Conservation (phyloP, 345 rosid species). For the Noccaea caerulescens region DNA sequence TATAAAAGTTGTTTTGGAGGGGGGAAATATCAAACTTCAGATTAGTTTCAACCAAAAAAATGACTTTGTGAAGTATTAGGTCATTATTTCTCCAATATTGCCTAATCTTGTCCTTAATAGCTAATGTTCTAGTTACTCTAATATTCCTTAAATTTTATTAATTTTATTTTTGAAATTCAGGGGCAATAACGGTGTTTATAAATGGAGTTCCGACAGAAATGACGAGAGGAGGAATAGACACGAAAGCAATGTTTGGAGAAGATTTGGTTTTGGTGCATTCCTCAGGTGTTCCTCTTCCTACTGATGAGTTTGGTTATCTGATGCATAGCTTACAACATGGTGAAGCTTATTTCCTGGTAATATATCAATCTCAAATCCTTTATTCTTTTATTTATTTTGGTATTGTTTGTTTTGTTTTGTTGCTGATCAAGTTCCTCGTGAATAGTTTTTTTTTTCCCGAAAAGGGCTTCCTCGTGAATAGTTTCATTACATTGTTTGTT, state of each 20-base stretch:
- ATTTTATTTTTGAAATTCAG: conserved; percentile 41
- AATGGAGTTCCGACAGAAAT: conserved; percentile 87
- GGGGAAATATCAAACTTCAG: background rate
- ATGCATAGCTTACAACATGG: conserved; percentile 86
- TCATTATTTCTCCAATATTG: conserved; percentile 1
- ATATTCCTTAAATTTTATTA: background rate
- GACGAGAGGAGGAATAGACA: conserved; percentile 74
- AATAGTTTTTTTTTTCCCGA: background rate
- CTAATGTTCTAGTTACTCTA: background rate
- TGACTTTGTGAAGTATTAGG: conserved; percentile 20
- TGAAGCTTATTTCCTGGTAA: conserved; percentile 97
- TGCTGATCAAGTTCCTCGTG: conserved; percentile 29
- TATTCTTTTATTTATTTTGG: background rate
- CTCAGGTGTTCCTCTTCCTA: conserved; percentile 76
- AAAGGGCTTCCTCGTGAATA: too few species aligned
- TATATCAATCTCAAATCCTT: background rate
- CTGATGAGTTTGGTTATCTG: conserved; percentile 72
- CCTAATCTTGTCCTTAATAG: conserved; percentile 4
- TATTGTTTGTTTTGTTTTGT: conserved; percentile 9
- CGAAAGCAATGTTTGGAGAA: conserved; percentile 77
- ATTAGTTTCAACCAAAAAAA: conserved; percentile 10
- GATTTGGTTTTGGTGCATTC: conserved; percentile 74
- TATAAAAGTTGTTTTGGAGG: background rate
- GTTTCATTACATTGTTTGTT: conserved; percentile 4
- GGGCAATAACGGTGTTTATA: conserved; percentile 73